Base-by-base conservation (phyloP, 2,329 filamentous ascomycete species). In the Macrophomina tecta region DNA sequence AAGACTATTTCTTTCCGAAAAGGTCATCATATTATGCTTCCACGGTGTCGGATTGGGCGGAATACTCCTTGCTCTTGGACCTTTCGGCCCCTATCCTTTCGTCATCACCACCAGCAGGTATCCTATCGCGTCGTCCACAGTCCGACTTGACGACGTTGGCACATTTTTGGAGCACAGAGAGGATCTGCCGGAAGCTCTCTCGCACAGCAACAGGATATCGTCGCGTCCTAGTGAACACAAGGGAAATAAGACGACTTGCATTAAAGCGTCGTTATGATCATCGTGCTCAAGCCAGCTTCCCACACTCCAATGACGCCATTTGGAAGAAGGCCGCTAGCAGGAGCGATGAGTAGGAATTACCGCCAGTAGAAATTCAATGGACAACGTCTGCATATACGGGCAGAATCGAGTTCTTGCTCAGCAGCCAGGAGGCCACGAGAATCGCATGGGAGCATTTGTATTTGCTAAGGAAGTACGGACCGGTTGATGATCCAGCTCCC, bases 1-100 rank as follows among this genome's bases (percentile, higher is more conserved):
- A 38, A 45, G 45, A 62, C 58, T 48, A 23, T 62, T 40, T 49
- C 58, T 49, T 49, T 62, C 45, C 28, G 42, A 32, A 28, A 49
- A n/a, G 45, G 58, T 62, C 58, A 62, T 62, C 12, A 49, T 62
- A 42, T 62, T 62, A 62, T 62, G 45, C 42, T 36, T 62, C 58
- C 11, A 36, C 46, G 58, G 58, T 45, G 58, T 40, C 34, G 30
- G 30, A 62, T 23, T 23, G 56, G 58, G 42, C 46, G 58, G 58
- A 16, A 62, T 45, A 40, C 56, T 61, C 58, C 58, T 38, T 30
- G 23, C 23, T 23, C 28, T n/a, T 46, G 58, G 58, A 62, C 45
- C 49, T 55, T 49, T 62, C 45, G 45, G 45, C 58, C 58, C 28
- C 45, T 45, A 38, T 45, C 32, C 32, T 62, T 16, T 38, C 5